Conservation (phyloP, 495 filamentous ascomycete genomes). For the Penicillium daleae region DNA sequence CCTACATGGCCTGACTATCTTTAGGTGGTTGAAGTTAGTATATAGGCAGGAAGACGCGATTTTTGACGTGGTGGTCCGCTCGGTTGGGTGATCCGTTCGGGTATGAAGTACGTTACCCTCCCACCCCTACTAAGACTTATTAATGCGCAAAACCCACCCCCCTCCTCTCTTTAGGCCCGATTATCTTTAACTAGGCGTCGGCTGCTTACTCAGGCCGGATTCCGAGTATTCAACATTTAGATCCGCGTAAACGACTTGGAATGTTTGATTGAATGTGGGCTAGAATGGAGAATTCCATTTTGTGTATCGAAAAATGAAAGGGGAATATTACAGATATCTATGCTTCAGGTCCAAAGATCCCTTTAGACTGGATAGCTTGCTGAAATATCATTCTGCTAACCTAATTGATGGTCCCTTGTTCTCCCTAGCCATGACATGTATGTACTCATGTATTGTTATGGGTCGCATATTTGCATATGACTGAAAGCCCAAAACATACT, state of each 20-base stretch:
- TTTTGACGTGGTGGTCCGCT: too few relatives aligned
- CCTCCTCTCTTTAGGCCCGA: too few relatives aligned
- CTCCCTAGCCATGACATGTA: neutral
- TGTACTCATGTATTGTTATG: neutral
- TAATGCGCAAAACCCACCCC: too few relatives aligned
- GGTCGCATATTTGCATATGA: neutral
- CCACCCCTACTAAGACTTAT: too few relatives aligned
- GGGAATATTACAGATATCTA: neutral
- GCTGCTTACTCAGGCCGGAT: neutral
- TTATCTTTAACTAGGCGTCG: too few relatives aligned
- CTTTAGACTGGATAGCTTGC: neutral
- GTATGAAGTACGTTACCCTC: too few relatives aligned
- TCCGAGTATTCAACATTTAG: neutral
- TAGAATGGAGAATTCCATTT: slow-evolving; percentile 1
- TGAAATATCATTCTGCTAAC: neutral
- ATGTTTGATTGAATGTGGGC: slow-evolving; percentile 2
- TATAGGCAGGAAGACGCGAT: too few relatives aligned
- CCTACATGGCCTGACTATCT: too few relatives aligned
- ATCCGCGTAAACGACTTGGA: neutral
- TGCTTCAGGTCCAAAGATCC: neutral
- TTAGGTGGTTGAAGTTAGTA: too few relatives aligned
- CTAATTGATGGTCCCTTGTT: neutral
- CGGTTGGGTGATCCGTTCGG: too few relatives aligned
- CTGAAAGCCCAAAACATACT: neutral
- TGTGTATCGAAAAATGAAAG: neutral